Conservation (phyloP, 495 filamentous ascomycete species). For the Poronia punctata region DNA sequence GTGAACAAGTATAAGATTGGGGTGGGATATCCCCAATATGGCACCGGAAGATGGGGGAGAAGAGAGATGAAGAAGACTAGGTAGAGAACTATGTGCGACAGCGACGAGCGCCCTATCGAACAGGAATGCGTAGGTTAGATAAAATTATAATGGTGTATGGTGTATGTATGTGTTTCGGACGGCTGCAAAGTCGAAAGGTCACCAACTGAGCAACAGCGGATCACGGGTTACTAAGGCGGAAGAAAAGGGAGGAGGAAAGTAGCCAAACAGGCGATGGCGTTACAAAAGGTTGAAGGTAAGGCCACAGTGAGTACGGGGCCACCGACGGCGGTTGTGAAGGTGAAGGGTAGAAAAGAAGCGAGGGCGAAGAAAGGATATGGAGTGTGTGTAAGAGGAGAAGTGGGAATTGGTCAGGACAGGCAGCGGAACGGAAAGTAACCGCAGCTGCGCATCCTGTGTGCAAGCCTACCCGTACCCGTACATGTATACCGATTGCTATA, state of each 20-base stretch:
- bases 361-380: constrained; percentile 5
- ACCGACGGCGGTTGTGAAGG: constrained; percentile 8
- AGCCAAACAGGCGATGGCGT: neutral
- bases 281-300: constrained; percentile 2
- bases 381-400: constrained; percentile 6
- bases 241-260: constrained; percentile 3
- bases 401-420: neutral
- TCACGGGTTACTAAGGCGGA: neutral
- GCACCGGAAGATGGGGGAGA: neutral
- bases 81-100: constrained; percentile 3
- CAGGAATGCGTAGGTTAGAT: neutral
- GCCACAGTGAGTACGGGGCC: constrained; percentile 4
- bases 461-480: no score
- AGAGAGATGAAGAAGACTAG: constrained; percentile 8
- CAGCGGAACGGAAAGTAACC: no score
- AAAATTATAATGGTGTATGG: constrained; percentile 13
- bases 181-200: constrained; percentile 10
- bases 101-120: constrained; percentile 2
- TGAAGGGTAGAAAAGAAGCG: constrained; percentile 9
- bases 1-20: constrained; percentile 3
- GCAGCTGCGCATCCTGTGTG: no score
- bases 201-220: constrained; percentile 7
- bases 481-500: no score
- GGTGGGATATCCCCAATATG: no score
- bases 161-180: constrained; percentile 10